Conservation (phyloP, 305 asterid genomes). For the Ilex paraguariensis region DNA sequence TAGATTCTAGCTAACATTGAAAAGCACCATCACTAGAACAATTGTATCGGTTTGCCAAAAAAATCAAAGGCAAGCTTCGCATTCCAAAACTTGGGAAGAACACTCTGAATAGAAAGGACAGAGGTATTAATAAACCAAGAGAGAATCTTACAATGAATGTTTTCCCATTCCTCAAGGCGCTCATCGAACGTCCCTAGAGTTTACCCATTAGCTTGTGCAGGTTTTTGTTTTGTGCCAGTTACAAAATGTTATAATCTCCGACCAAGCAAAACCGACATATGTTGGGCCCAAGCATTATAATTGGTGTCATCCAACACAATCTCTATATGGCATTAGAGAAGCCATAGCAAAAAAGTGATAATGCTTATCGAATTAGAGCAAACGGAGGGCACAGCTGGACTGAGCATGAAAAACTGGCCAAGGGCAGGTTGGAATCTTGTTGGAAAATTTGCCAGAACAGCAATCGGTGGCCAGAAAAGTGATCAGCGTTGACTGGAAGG, state of each 20-base stretch:
- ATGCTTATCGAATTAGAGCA: not conserved
- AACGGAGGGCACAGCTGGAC: not conserved
- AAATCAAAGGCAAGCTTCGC: not conserved
- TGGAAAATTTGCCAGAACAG: not conserved
- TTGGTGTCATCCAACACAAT: not conserved
- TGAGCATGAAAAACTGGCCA: not conserved
- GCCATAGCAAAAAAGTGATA: not conserved
- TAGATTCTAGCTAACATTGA: not conserved
- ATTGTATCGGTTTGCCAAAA: not conserved
- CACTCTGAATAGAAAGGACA: too few relatives aligned
- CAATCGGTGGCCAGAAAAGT: too few relatives aligned
- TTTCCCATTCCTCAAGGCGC: not conserved
- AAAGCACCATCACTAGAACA: not conserved
- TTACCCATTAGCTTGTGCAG: not conserved
- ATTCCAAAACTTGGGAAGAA: too few relatives aligned
- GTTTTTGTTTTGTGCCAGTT: not conserved
- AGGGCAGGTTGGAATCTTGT: not conserved
- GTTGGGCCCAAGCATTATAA: not conserved
- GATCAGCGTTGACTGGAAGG: too few relatives aligned
- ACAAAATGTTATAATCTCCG: not conserved
- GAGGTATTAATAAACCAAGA: too few relatives aligned
- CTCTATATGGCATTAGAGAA: not conserved
- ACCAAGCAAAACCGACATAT: not conserved
- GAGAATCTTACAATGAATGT: not conserved
- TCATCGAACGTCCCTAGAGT: not conserved